Evolutionary conservation across 176 grass and related monocot genomes (phyloP).

Genomic region (Pontederia paniculata): DNA sequence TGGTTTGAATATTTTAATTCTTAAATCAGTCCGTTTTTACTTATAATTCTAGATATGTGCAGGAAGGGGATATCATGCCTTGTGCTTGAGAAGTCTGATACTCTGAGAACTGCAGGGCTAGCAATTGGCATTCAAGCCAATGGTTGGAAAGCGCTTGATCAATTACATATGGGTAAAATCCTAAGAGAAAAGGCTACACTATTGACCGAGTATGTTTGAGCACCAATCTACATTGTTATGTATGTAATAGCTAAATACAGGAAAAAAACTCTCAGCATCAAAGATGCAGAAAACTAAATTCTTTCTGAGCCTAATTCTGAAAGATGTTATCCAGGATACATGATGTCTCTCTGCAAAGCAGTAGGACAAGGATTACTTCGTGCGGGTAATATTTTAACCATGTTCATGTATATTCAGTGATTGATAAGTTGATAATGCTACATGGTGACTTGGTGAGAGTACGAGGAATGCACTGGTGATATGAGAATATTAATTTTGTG

Average conservation of each 20-base stretch:
- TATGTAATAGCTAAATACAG: no score
- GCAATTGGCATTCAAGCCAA: conserved; percentile 32
- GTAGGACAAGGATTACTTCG: background rate
- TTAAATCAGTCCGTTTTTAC: no score
- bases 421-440: background rate
- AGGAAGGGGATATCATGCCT: conserved; percentile 45
- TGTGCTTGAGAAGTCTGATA: conserved; percentile 33
- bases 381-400: background rate
- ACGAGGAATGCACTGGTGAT: no score
- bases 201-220: conserved; percentile 13
- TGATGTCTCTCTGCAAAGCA: background rate
- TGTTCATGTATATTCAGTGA: no score
- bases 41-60: background rate
- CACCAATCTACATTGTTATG: no score
- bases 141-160: conserved; percentile 39
- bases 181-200: conserved; percentile 20
- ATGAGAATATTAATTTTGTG: no score
- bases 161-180: conserved; percentile 17
- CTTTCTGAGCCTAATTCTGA: no score
- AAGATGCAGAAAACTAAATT: background rate
- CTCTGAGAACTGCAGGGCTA: conserved; percentile 20
- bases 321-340: background rate
- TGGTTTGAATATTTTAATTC: no score
- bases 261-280: no score
- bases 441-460: background rate